Evolutionary conservation across 768 basidiomycete genomes (phyloP), one percentile per base, ranked within the genome.

Genomic region (Leccinum broughii): DNA sequence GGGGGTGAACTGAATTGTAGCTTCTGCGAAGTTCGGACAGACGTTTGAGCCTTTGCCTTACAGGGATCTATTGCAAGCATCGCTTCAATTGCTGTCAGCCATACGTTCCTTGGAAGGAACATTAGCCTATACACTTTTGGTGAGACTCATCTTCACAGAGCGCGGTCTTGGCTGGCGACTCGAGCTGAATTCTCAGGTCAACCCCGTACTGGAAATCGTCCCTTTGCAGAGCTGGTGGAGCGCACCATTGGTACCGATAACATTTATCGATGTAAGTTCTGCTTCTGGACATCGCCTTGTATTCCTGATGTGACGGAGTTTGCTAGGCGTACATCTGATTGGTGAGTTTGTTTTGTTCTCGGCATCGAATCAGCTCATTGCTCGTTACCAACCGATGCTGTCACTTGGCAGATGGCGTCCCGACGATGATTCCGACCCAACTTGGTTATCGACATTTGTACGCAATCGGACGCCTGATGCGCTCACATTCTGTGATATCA

Each of bases 401-500:
- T n/a, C n/a, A 28, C 50, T 22, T 15, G 4, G 32, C 50, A 81
- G 83, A 84, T 59, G 82, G 83, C 8, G 80, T 84, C 8, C 82
- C 83, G 4, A 83, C 81, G 6, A 77, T 84, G 62, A 70, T 84
- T 49, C 78, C 78, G 30, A 71, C 75, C 55, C 62, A 30, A 34
- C 68, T 81, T 14, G 83, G 82, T 17, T 84, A 85, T 65, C 74
- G 66, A 46, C 83, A 83, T 58, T 81, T 76, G 70, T 82, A 65
- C 56, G 67, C 52, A 14, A 32, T 22, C 32, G 4, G 34, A 20
- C 61, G 50, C 35, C 50, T n/a, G 30, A 54, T 53, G 51, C 59
- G 44, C 30, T 66, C 50, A 20, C 68, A 65, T 66, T 26, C 14
- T 9, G 10, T 46, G 44, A 8, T 49, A 69, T 57, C 52, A 46